These are phyloP conservation scores for Eucalyptus decipiens DNA, from an alignment of 345 rosid species.

Conservation along the genomic window DNA sequence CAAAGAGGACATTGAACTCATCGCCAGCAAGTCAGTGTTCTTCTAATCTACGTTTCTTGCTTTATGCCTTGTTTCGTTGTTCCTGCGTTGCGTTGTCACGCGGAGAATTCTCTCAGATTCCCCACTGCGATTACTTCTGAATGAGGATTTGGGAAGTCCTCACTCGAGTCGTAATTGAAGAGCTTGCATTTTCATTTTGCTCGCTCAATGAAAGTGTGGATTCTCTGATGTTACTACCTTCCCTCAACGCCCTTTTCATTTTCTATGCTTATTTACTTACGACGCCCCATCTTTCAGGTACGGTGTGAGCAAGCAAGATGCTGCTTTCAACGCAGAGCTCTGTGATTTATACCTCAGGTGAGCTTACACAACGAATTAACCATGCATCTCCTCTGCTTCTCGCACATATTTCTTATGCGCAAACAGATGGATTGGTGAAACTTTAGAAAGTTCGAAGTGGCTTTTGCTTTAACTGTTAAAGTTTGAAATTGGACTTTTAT, in stretches of 20 bases:
- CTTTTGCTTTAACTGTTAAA: not conserved
- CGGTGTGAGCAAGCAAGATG: conserved; percentile 86
- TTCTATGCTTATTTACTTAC: not conserved
- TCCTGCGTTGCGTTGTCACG: not conserved
- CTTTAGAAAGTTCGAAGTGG: not conserved
- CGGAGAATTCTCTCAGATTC: not conserved
- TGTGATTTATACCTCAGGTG: conserved; percentile 74
- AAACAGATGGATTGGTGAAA: not conserved
- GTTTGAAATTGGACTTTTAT: not conserved
- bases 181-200: not conserved
- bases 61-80: not conserved
- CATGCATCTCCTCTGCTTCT: not conserved
- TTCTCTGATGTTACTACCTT: not conserved
- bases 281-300: conserved; percentile 24
- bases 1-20: conserved; percentile 62
- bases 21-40: conserved; percentile 63
- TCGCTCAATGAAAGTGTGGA: not conserved
- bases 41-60: not conserved
- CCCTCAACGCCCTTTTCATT: not conserved
- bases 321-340: conserved; percentile 73
- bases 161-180: not conserved
- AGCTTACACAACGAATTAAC: not conserved
- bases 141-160: not conserved
- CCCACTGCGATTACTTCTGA: not conserved
- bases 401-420: not conserved